phyloP scores from a whole-genome alignment of 2,329 filamentous ascomycete species.

The Alternaria tenuissima region DNA sequence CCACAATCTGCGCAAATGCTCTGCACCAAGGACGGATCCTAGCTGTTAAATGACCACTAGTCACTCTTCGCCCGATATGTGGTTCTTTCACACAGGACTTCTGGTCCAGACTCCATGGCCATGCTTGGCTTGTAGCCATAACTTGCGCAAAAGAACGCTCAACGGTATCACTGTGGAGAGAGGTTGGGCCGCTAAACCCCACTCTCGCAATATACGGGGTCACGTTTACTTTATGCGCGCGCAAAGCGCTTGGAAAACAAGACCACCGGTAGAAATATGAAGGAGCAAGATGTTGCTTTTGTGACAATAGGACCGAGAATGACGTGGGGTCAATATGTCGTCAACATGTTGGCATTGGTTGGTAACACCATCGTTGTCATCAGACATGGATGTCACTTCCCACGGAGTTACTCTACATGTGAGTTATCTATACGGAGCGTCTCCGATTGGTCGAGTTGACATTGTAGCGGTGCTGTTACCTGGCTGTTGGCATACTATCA shows the following conservation, averaged over 20 bases:
- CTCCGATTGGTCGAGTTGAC: not conserved
- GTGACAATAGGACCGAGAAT: not conserved
- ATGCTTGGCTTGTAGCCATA: conserved; percentile 10
- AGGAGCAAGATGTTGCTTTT: not conserved
- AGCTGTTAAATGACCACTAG: not conserved
- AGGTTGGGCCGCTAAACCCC: not conserved
- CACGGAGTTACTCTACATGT: not conserved
- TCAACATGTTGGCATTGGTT: not conserved
- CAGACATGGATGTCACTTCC: not conserved
- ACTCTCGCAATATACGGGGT: not conserved
- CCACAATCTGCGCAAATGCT: not conserved
- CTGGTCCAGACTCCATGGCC: not conserved
- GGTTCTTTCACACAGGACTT: not conserved
- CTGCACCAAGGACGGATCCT: not conserved
- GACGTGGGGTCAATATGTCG: not conserved
- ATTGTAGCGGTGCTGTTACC: not conserved
- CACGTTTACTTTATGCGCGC: too few relatives aligned
- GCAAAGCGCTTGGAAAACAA: not conserved
- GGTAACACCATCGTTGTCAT: not conserved
- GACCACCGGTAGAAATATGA: not conserved
- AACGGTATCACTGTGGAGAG: not conserved
- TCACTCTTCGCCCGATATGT: not conserved
- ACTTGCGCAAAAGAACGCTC: conserved; percentile 11
- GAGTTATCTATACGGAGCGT: not conserved
- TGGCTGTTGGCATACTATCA: not conserved